Evolutionary conservation across 495 filamentous ascomycete species (phyloP).

Genomic region (Neurospora sp.): DNA sequence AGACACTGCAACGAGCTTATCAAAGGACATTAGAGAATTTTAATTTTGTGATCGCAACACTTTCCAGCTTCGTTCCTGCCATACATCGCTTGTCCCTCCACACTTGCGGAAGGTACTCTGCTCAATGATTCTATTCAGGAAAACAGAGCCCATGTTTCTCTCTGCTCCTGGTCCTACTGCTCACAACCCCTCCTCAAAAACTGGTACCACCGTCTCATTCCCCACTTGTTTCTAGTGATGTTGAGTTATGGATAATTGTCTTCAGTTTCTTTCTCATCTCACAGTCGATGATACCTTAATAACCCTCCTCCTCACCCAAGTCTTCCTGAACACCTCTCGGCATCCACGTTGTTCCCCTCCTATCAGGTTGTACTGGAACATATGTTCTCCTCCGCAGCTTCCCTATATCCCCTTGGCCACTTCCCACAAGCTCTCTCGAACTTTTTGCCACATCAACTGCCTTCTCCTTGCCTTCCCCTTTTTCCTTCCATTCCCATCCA

Average conservation of each 20-base stretch:
- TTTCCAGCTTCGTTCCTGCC: neutral
- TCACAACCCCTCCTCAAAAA: neutral
- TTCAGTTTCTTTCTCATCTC: no score
- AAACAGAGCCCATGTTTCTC: neutral
- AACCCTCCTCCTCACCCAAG: neutral
- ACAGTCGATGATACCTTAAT: no score
- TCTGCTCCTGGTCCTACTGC: neutral
- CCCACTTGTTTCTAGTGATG: no score
- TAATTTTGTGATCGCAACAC: no score
- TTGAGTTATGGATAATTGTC: no score
- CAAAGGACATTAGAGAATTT: neutral
- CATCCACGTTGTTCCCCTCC: neutral
- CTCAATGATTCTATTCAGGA: neutral
- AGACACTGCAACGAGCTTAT: no score
- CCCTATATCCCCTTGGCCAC: neutral
- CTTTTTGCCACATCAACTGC: neutral
- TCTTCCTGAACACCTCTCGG: neutral
- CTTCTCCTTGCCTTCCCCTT: neutral
- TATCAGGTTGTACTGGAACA: neutral
- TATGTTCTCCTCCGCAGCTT: neutral
- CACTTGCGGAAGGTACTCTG: neutral
- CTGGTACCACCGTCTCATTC: neutral
- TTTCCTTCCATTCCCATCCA: neutral
- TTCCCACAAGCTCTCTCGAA: neutral
- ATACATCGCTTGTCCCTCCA: neutral